Evolutionary conservation across 495 filamentous ascomycete genomes (phyloP).

Genomic region (Xylaria flabelliformis): DNA sequence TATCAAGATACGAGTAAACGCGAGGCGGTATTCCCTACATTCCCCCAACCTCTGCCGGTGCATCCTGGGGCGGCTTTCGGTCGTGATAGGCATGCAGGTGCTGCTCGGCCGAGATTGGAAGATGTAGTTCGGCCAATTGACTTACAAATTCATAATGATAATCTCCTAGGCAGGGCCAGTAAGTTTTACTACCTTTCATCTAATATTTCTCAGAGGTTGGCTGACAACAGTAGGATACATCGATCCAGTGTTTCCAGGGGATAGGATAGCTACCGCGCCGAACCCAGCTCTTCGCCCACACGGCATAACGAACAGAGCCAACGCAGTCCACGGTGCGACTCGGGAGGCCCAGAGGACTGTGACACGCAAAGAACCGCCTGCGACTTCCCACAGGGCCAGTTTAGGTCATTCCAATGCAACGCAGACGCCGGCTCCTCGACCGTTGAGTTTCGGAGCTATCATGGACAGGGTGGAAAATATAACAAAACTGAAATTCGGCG

Average conservation of each 20-base stretch:
- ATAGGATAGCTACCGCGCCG: neutral
- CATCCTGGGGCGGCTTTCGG: neutral
- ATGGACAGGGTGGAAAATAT: slow-evolving; percentile 2
- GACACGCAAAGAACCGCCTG: neutral
- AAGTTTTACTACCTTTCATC: neutral
- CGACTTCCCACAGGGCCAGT: neutral
- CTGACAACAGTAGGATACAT: neutral
- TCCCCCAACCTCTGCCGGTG: neutral
- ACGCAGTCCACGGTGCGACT: neutral
- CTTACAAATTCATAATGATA: neutral
- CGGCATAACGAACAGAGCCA: neutral
- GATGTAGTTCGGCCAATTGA: neutral
- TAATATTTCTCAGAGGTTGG: neutral
- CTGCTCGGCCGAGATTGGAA: neutral
- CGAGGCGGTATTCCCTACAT: neutral
- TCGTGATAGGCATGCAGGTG: neutral
- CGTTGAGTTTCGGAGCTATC: neutral
- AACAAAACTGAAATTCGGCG: neutral
- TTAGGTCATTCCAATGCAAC: neutral
- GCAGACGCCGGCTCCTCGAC: neutral
- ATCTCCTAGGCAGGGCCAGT: neutral
- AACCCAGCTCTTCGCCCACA: neutral
- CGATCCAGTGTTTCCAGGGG: neutral
- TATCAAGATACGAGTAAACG: neutral
- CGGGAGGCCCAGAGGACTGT: neutral